Evolutionary conservation across 495 filamentous ascomycete species (phyloP), one percentile per base, ranked within the genome.

Genomic region (Penicillium riverlandense): DNA sequence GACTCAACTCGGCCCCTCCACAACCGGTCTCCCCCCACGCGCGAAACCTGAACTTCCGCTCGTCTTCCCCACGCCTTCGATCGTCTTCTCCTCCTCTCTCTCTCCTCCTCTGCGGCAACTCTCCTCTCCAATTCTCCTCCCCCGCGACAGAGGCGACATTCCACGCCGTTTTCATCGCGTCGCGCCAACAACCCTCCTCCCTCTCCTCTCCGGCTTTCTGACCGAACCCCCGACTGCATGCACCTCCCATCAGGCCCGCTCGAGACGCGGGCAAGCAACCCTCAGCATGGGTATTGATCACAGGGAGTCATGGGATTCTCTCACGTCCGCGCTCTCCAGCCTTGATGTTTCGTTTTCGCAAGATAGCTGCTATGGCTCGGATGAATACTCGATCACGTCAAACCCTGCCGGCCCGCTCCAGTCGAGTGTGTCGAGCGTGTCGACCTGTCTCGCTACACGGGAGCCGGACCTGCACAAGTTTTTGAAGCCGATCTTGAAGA

Each of bases 361-460:
- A 7, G 70, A 71, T 54, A 71, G 67, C 43, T 70, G 66, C 43
- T 73, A 70, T 52, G 65, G 63, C 41, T 73, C 70, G 11, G 70
- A 73, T 47, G 67, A 69, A 44, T 47, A 65, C 13, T 71, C 70
- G 11, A 55, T 63, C 43, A 50, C 60, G 10, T 67, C 66, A n/a
- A 61, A 47, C 15, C 56, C 52, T 40, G 47, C 62, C 14, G 48
- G 52, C 4, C 52, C 59, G 27, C 40, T 50, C 11, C 47, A 57
- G 11, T 54, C 58, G 27, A 54, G 45, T 40, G 48, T 41, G 14
- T 47, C 58, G 27, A 54, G 45, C 38, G 48, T 41, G 14, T 47
- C 57, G 15, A 55, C 59, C 14, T 44, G 33, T 11, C 32, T 45
- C 13, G 38, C 43, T 38, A 53, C 49, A 10, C 37, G 33, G 4